Percentiles rank a stretch among this genome's conserved stretches.
These are phyloP conservation scores for Aphanomyces invadans DNA, from an alignment of 352 stramenopile species.

Conservation along the genomic window DNA sequence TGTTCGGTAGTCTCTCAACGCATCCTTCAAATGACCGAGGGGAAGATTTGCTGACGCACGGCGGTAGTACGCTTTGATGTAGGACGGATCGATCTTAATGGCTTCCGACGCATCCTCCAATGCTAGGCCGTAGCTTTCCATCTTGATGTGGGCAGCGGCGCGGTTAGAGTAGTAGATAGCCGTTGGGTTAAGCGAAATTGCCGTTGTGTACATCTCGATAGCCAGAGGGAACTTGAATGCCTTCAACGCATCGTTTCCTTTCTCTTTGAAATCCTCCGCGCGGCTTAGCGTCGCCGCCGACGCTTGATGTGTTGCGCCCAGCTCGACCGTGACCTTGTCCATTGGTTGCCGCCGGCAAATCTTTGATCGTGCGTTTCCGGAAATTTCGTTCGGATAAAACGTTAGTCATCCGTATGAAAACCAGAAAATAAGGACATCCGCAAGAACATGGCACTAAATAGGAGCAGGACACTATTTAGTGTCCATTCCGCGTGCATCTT, in stretches of 20 bases:
- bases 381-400: neutral
- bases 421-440: too few relatives aligned
- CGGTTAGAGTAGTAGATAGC: slow-evolving; percentile 93
- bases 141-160: slow-evolving; percentile 95
- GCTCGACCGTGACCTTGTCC: neutral
- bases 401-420: neutral
- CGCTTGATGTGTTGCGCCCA: slow-evolving; percentile 44
- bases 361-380: neutral
- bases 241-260: slow-evolving; percentile 77
- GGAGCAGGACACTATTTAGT: neutral
- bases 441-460: too few relatives aligned
- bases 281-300: slow-evolving; percentile 45
- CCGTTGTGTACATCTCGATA: slow-evolving; percentile 83
- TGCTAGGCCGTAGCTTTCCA: slow-evolving; percentile 97
- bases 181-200: slow-evolving; percentile 80
- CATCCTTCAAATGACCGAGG: slow-evolving; percentile 94
- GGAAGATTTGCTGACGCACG: slow-evolving; percentile 94
- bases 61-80: slow-evolving; percentile 99
- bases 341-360: neutral
- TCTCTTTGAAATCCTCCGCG: slow-evolving; percentile 69
- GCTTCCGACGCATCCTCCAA: slow-evolving; percentile 94
- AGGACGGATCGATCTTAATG: slow-evolving; percentile 90
- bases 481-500: neutral
- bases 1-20: slow-evolving; percentile 95
- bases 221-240: slow-evolving; percentile 77